These are phyloP conservation scores for Senecio squalidus DNA, from an alignment of 140 eudicot genomes.

Conservation along the genomic window DNA sequence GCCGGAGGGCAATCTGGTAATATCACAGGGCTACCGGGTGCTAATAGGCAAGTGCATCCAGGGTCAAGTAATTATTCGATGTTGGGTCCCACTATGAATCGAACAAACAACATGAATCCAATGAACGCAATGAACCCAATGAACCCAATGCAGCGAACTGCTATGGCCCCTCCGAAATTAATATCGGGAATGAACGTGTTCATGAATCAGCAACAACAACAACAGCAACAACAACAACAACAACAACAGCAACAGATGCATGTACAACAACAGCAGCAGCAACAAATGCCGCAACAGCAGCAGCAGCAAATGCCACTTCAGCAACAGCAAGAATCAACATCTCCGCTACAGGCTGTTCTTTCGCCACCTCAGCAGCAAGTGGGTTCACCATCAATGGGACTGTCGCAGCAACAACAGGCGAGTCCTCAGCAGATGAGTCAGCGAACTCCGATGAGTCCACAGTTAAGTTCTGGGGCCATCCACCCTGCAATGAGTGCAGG, in stretches of 20 bases:
- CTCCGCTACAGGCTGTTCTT: slow-evolving; percentile 70
- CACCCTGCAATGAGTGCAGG: slow-evolving; percentile 63
- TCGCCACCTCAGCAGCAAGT: slow-evolving; percentile 72
- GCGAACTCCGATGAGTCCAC: slow-evolving; percentile 97
- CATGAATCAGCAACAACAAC: slow-evolving; percentile 63
- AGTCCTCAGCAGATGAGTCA: slow-evolving; percentile 85
- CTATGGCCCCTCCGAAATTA: slow-evolving; percentile 72
- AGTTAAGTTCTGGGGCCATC: slow-evolving; percentile 79
- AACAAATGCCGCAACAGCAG: slow-evolving; percentile 11
- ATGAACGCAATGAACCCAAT: slow-evolving; percentile 60
- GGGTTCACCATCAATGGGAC: slow-evolving; percentile 77
- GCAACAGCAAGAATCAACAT: slow-evolving; percentile 51
- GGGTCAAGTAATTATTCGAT: slow-evolving; percentile 70
- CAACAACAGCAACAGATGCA: slow-evolving; percentile 37
- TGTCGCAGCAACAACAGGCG: slow-evolving; percentile 71
- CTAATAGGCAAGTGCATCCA: slow-evolving; percentile 62
- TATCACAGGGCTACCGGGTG: slow-evolving; percentile 58
- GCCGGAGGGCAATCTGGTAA: slow-evolving; percentile 43
- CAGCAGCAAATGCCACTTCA: slow-evolving; percentile 30
- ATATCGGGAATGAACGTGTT: slow-evolving; percentile 62
- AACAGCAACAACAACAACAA: slow-evolving; percentile 34
- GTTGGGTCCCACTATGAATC: slow-evolving; percentile 60
- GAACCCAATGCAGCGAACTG: slow-evolving; percentile 67
- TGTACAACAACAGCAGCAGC: slow-evolving; percentile 6
- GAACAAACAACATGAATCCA: slow-evolving; percentile 43